Base-by-base conservation (phyloP, 495 filamentous ascomycete species). In the Halenospora varia region DNA sequence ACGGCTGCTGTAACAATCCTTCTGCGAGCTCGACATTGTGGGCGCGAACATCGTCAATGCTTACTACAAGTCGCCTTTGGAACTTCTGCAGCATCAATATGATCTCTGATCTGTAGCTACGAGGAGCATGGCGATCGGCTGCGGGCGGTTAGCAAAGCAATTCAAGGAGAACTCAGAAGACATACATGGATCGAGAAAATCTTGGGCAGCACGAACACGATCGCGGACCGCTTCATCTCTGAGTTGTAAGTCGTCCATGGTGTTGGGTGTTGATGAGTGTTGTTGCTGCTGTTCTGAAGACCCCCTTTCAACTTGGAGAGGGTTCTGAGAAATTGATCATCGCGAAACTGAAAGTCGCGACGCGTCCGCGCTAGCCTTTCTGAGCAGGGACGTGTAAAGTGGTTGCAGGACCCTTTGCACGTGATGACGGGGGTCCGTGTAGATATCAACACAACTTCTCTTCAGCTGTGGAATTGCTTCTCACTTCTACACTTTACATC, bases 81-180 rank as follows among this genome's bases (percentile, higher is more conserved):
- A 87, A 88, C 62, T 90, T 88, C 69, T 95, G 91, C 44, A 97
- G 81, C 92, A 97, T 97, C 66, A 93, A 75, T 58, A 95, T 84
- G 68, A 94, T 92, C 65, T 93, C 90, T 45, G 89, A 82, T 67
- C 89, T 82, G 72, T 94, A 94, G 77, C 87, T 90, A 66, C 87
- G 81, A 61, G 82, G 76, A 64, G 77, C 73, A 25, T 74, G 71
- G 59, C 80, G 80, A 65, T 80, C 81, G 20, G 19, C 60, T 67
- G 48, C 18, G 17, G 46, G 60, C 20, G 20, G 52, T 66, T 60
- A 63, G 53, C 26, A 24, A n/a, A 35, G 6, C 24, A 35, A 2
- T 24, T 1, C 19, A 52, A 4, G 3, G 41, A 39, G 29, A 17
- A 29, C 9, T 25, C 49, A 25, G 13, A 47, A 20, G 52, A 74